These are phyloP conservation scores for Piper betle DNA, from an alignment of 164 flowering plant genomes.

Conservation along the genomic window DNA sequence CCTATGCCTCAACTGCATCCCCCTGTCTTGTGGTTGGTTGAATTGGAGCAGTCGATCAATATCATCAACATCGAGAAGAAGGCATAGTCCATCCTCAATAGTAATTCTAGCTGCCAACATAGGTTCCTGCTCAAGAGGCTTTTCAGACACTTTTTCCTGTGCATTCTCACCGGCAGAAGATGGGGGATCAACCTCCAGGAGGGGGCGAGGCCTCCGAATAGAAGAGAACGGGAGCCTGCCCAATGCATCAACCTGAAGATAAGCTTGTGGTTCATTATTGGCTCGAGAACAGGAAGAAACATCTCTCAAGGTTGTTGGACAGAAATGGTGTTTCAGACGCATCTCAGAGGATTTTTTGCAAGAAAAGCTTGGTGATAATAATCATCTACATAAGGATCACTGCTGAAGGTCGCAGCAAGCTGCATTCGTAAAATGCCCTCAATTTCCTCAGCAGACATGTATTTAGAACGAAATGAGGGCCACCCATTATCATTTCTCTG, in stretches of 20 bases:
- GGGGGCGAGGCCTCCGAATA: constrained; percentile 79
- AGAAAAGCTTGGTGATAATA: constrained; percentile 90
- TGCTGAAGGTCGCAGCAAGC: constrained; percentile 76
- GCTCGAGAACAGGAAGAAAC: constrained; percentile 55
- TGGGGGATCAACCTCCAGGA: constrained; percentile 74
- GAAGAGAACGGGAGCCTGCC: constrained; percentile 70
- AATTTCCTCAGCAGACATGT: constrained; percentile 88
- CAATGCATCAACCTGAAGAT: constrained; percentile 56
- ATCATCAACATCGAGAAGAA: constrained; percentile 89
- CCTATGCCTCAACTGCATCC: constrained; percentile 53
- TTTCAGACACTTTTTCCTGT: constrained; percentile 40
- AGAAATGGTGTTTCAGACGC: constrained; percentile 49
- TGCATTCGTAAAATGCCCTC: constrained; percentile 82
- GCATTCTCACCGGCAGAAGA: constrained; percentile 24
- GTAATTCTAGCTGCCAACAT: constrained; percentile 90
- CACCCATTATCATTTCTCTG: constrained; percentile 50
- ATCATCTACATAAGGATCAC: constrained; percentile 81
- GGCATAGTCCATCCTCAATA: constrained; percentile 72
- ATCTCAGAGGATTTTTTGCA: constrained; percentile 59
- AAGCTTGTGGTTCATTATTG: constrained; percentile 49
- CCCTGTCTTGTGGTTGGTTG: constrained; percentile 74
- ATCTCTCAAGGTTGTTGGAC: constrained; percentile 63
- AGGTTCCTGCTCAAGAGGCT: constrained; percentile 89
- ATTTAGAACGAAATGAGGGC: constrained; percentile 62
- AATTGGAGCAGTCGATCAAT: constrained; percentile 66